Base-by-base conservation (phyloP, 208 protist species). In the Trypanosoma congolense region DNA sequence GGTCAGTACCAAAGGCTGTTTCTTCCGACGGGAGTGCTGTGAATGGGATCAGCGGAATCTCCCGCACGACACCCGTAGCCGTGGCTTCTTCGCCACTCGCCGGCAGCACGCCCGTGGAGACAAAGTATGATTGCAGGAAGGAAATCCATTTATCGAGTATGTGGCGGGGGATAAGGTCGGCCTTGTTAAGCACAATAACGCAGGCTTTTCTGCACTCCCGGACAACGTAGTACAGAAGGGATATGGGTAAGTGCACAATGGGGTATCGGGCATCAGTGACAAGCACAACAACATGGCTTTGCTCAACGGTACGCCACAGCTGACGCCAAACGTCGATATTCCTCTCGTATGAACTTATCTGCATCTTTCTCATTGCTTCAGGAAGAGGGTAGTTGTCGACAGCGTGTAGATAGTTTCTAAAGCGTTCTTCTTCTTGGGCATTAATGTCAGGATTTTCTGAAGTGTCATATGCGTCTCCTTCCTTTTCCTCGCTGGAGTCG, bases 241-340 rank as follows among this genome's bases (percentile, higher is more conserved):
- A 84, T 5, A 92, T 77, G 18, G 96, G 93, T 22, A 97, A 71
- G 70, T 99, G 97, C 18, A 99, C 71, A 9, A 97, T 69, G 1
- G 97, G 96, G 56, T 98, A 94, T 22, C 98, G 93, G 6, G 87
- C 82, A 62, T 99, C 98, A 1, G 82, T 75, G 1, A 99, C 80
- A 19, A 99, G 28, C 0, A 98, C 49, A 16, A 98, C 70, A 4
- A 99, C 78, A 66, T 99, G 96, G 18, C 90, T 96, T 33, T 79
- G 53, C 65, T 99, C 97, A 8, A 97, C 79, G 0, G 96, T 96
- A 29, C 97, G 82, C 97, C 98, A 99, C 0, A 99, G 78, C 79
- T 99, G 98, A 24, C 97, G 80, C 96, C 97, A 99, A n/a, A 98
- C 96, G 6, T 99, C 93, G 2, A 99, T 14, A 66, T 99, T 99